Conservation (phyloP, 345 rosid genomes). For the Lumnitzera racemosa region DNA sequence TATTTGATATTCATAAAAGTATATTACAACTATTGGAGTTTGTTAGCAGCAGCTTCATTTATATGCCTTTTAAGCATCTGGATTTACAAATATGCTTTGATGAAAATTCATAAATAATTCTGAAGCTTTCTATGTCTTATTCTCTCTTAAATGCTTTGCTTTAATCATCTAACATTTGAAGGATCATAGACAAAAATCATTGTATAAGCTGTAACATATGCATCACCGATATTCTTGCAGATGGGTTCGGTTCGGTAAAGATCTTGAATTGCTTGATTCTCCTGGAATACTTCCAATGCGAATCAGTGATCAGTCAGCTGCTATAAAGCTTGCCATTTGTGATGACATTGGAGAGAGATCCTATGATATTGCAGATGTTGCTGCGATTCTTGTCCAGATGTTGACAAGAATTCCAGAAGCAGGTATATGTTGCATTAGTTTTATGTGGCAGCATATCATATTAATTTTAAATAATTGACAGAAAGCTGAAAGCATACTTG, state of each 20-base stretch:
- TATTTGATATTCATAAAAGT: no score
- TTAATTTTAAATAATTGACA: no score
- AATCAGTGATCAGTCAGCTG: slow-evolving; percentile 80
- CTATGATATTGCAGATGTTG: slow-evolving; percentile 74
- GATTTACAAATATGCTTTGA: no score
- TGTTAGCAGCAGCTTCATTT: no score
- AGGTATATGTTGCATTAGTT: slow-evolving; percentile 26
- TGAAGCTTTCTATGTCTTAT: no score
- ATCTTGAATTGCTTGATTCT: slow-evolving; percentile 83
- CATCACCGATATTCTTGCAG: slow-evolving; percentile 1
- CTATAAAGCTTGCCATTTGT: slow-evolving; percentile 92
- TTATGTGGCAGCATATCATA: neutral
- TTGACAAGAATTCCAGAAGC: slow-evolving; percentile 60
- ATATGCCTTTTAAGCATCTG: no score
- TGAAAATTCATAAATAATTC: no score
- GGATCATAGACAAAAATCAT: no score
- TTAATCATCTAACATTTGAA: no score
- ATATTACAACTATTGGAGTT: no score
- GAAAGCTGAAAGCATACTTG: no score
- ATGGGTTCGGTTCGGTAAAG: slow-evolving; percentile 86
- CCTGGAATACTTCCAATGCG: slow-evolving; percentile 94
- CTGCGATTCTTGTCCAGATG: slow-evolving; percentile 81
- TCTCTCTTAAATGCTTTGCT: no score
- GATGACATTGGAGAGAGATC: slow-evolving; percentile 98
- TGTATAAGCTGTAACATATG: neutral